Evolutionary conservation across 805 yeast genomes (phyloP).

Genomic region (Phaffomyces thermotolerans): DNA sequence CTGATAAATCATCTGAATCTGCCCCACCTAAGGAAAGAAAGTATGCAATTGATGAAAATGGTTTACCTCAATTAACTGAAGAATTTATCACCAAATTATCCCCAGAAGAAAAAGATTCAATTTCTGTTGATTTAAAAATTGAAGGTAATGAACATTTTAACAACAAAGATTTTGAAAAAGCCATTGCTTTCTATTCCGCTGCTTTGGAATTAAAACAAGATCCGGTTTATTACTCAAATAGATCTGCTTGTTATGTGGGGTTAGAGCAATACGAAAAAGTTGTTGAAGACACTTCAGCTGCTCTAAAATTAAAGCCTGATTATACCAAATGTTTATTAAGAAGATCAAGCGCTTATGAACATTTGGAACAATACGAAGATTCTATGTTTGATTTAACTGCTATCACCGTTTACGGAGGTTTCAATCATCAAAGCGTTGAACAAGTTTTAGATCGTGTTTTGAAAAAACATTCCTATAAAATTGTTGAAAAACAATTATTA

Average conservation of each 20-base stretch:
- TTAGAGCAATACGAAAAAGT: conserved; percentile 76
- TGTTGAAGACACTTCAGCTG: conserved; percentile 79
- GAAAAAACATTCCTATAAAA: conserved; percentile 67
- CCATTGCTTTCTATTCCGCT: conserved; percentile 69
- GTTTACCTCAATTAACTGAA: conserved; percentile 50
- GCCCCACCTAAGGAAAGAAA: conserved; percentile 8
- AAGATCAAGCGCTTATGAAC: conserved; percentile 89
- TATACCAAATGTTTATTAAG: conserved; percentile 88
- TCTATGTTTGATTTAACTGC: conserved; percentile 92
- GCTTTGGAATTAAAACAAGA: conserved; percentile 75
- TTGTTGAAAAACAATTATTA: conserved; percentile 54
- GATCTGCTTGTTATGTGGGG: conserved; percentile 93
- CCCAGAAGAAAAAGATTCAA: conserved; percentile 46
- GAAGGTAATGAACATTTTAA: conserved; percentile 83
- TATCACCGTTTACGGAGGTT: conserved; percentile 77
- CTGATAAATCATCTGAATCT: conserved; percentile 8
- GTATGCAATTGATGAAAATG: conserved; percentile 50
- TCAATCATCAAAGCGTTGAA: conserved; percentile 71
- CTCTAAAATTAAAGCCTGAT: conserved; percentile 79
- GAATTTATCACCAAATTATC: conserved; percentile 39
- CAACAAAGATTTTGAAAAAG: conserved; percentile 59
- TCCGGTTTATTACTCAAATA: conserved; percentile 87
- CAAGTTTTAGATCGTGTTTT: conserved; percentile 80
- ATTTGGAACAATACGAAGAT: conserved; percentile 66
- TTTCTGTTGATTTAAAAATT: conserved; percentile 75